Conservation (phyloP, 2,329 filamentous ascomycete genomes). For the Xylaria multiplex region DNA sequence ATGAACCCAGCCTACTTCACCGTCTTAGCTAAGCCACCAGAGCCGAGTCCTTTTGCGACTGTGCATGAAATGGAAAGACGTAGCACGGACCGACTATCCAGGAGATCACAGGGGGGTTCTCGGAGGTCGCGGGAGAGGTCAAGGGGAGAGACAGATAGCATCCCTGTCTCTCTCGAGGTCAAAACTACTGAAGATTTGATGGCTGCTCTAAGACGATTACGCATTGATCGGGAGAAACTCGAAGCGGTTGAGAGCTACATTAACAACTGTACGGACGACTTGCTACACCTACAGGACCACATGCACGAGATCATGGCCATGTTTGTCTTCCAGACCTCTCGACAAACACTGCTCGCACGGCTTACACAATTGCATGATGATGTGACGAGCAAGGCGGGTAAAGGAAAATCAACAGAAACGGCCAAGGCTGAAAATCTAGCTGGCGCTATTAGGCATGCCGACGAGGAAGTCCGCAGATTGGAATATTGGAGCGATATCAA, state of each 20-base stretch:
- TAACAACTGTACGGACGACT: slow-evolving; percentile 77
- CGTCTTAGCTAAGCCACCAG: slow-evolving; percentile 64
- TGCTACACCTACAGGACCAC: slow-evolving; percentile 77
- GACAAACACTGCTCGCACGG: slow-evolving; percentile 77
- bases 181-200: slow-evolving; percentile 75
- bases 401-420: slow-evolving; percentile 48
- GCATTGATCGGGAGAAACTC: slow-evolving; percentile 92
- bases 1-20: slow-evolving; percentile 83
- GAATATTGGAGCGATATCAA: slow-evolving; percentile 91
- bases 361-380: slow-evolving; percentile 73
- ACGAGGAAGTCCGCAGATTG: slow-evolving; percentile 80
- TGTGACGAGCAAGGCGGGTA: slow-evolving; percentile 44
- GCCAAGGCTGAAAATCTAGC: slow-evolving; percentile 73
- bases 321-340: slow-evolving; percentile 89
- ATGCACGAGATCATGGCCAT: slow-evolving; percentile 88
- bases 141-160: slow-evolving; percentile 49
- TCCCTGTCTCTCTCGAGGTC: slow-evolving; percentile 59
- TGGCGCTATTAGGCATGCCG: slow-evolving; percentile 78
- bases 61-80: slow-evolving; percentile 51
- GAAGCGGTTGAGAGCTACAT: slow-evolving; percentile 85
- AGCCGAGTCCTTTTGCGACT: slow-evolving; percentile 53
- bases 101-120: slow-evolving; percentile 48
- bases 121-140: slow-evolving; percentile 50
- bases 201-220: slow-evolving; percentile 71
- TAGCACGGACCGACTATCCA: slow-evolving; percentile 43